Evolutionary conservation across 495 filamentous ascomycete species (phyloP), one percentile per base, ranked within the genome.

Genomic region (Penicillium paradoxum): DNA sequence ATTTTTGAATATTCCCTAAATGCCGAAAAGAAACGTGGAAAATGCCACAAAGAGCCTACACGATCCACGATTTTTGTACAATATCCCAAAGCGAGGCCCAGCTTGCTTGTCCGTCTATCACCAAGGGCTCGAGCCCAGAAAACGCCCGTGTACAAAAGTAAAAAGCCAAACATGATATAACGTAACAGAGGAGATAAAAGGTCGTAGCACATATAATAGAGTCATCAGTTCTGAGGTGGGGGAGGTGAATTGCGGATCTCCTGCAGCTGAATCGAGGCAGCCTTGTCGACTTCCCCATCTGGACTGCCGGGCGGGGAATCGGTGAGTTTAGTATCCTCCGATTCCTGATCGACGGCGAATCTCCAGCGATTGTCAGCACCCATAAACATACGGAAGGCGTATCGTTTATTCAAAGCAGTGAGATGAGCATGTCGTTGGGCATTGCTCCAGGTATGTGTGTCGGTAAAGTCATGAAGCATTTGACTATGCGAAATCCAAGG

Each of bases 401-500:
- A 74, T 0, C 68, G 65, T 47, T 71, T 74, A 47, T 67, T 46
- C 27, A 74, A 38, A 7, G 56, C 18, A 4, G 53, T 34, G 3
- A 72, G 57, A 21, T 71, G 64, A n/a, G 54, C 56, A 36, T 66
- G 68, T 1, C 71, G 59, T 49, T 68, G 49, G 5, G 54, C 47
- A 54, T 52, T 72, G 13, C 56, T 67, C 71, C 69, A 72, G 4
- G 36, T 27, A 33, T 72, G 66, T 1, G 68, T 74, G 24, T 65
- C 56, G 17, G 53, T 52, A 43, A 74, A 71, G 43, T 74, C 71
- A 29, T 52, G 37, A 2, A 72, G 59, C 71, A 74, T 72, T 32
- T 59, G 68, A 49, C 68, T 74, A 38, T 71, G 67, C 11, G 68
- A 67, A 24, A 74, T 56, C 71, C 71, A 74, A 1, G 71, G 71